Percentiles rank a stretch among this genome's conserved stretches.
Evolutionary conservation across 1,139 yeast genomes (phyloP).

Genomic region (Geotrichum klebahnii): DNA sequence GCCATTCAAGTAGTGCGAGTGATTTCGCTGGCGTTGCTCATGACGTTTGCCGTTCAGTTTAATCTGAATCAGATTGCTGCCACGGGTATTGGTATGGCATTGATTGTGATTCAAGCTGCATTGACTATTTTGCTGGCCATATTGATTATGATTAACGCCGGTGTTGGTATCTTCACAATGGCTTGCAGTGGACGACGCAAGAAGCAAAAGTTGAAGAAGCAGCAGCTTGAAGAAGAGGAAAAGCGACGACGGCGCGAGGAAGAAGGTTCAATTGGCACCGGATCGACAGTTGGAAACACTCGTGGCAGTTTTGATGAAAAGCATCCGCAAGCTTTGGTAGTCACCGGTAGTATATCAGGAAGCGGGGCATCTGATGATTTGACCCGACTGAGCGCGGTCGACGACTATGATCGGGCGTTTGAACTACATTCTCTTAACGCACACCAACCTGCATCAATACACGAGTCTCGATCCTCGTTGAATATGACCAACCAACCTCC

Average conservation of each 20-base stretch:
- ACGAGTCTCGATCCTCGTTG: too few relatives aligned
- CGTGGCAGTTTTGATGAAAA: too few relatives aligned
- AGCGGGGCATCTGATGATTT: too few relatives aligned
- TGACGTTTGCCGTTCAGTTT: conserved; percentile 36
- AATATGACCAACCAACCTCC: too few relatives aligned
- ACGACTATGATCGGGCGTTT: too few relatives aligned
- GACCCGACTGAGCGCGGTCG: too few relatives aligned
- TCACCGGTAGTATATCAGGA: too few relatives aligned
- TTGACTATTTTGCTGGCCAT: conserved; percentile 31
- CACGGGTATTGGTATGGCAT: conserved; percentile 36
- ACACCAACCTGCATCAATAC: too few relatives aligned
- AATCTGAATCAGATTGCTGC: conserved; percentile 30
- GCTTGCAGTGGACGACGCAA: conserved; percentile 9
- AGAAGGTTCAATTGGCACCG: too few relatives aligned
- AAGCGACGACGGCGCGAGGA: not conserved
- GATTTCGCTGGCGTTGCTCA: conserved; percentile 31
- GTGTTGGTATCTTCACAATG: conserved; percentile 15
- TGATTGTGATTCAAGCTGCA: conserved; percentile 34
- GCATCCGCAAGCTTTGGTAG: too few relatives aligned
- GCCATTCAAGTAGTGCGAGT: conserved; percentile 35
- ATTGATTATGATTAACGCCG: conserved; percentile 27
- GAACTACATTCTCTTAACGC: too few relatives aligned
- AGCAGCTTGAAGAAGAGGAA: not conserved
- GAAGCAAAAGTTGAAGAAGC: conserved; percentile 8
- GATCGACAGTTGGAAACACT: too few relatives aligned